Evolutionary conservation across 192 early-diverging fungal genomes (phyloP).

Genomic region (Coemansia sp.): DNA sequence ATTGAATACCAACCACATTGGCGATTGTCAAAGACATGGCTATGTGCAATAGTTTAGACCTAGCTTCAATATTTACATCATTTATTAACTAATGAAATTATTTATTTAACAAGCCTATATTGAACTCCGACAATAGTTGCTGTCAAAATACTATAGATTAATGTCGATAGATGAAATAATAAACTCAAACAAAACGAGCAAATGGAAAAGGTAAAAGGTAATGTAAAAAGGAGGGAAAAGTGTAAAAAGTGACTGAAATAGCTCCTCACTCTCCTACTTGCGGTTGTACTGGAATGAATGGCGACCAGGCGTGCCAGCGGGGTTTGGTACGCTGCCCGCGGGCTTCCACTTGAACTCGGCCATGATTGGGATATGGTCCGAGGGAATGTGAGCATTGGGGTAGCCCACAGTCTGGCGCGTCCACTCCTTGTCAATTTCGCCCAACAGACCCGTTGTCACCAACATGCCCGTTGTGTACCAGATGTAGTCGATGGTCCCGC

Average conservation of each 20-base stretch:
- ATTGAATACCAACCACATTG: neutral
- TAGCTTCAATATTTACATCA: no score
- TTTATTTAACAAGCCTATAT: no score
- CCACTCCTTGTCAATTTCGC: conserved; percentile 83
- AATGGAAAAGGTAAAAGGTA: conserved; percentile 24
- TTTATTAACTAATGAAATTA: no score
- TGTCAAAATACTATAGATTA: no score
- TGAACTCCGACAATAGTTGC: no score
- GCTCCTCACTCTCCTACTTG: conserved; percentile 9
- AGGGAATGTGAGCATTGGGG: conserved; percentile 89
- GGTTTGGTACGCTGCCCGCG: conserved; percentile 12
- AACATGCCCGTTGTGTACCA: conserved; percentile 84
- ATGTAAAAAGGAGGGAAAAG: conserved; percentile 19
- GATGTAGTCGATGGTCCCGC: conserved; percentile 93
- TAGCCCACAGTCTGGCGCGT: conserved; percentile 82
- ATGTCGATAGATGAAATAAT: conserved; percentile 1
- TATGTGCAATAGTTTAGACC: no score
- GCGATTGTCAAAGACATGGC: no score
- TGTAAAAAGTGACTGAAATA: neutral
- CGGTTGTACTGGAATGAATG: conserved; percentile 48
- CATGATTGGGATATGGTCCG: conserved; percentile 78
- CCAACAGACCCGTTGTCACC: conserved; percentile 77
- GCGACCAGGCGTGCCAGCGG: conserved; percentile 13
- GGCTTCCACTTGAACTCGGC: conserved; percentile 72
- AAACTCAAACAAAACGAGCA: conserved; percentile 14